Percentiles rank a stretch among this genome's conserved stretches.
Evolutionary conservation across 345 rosid species (phyloP).

Genomic region (Salix arbutifolia): DNA sequence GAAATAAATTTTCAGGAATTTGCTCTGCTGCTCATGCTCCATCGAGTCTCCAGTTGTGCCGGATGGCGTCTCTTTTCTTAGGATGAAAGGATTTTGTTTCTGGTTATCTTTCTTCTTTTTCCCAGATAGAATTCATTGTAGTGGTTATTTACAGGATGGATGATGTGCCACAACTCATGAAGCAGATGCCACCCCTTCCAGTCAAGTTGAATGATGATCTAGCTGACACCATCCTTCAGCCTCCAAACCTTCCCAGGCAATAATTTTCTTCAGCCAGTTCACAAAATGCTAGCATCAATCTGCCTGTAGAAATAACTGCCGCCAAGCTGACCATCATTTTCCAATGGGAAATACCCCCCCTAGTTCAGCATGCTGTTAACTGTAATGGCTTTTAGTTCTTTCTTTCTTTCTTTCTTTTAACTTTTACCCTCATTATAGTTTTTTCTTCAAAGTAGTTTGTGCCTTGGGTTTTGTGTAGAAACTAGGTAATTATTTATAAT

Average conservation of each 20-base stretch:
- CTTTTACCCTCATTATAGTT: not conserved
- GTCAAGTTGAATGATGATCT: slow-evolving; percentile 53
- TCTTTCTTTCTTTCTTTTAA: not conserved
- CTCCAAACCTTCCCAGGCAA: slow-evolving; percentile 17
- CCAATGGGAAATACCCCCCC: not conserved
- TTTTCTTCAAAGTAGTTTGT: slow-evolving; percentile 6
- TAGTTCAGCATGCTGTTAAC: slow-evolving; percentile 16
- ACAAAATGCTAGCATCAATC: slow-evolving; percentile 17
- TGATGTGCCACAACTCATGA: slow-evolving; percentile 55
- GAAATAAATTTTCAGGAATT: no score
- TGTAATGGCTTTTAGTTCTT: not conserved
- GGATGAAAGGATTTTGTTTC: not conserved
- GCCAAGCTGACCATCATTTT: slow-evolving; percentile 2
- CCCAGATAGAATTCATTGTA: not conserved
- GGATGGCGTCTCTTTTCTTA: not conserved
- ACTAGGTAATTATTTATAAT: not conserved
- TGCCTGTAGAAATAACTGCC: slow-evolving; percentile 5
- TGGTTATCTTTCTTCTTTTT: not conserved
- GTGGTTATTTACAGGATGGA: slow-evolving; percentile 42
- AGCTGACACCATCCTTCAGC: slow-evolving; percentile 38
- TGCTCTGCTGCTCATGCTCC: no score
- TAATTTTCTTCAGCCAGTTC: not conserved
- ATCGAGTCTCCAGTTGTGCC: no score
- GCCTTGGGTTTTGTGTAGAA: not conserved
- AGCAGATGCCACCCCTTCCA: slow-evolving; percentile 69